These are phyloP conservation scores for Geotrichum australiense DNA, from an alignment of 1,139 yeast species.

Conservation along the genomic window DNA sequence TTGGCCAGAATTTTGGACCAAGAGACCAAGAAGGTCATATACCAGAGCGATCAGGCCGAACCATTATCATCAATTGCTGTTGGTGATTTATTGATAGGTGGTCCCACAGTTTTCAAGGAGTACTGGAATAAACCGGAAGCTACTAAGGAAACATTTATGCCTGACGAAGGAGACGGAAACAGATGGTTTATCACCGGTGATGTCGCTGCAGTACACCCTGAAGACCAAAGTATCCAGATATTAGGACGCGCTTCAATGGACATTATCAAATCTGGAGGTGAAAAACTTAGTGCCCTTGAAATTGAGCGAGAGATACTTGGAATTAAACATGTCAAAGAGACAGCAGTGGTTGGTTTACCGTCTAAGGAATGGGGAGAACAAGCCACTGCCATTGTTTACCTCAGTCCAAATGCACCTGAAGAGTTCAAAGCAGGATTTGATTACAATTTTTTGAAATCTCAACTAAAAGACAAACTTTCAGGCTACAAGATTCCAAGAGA, in stretches of 20 bases:
- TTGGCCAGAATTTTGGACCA: constrained; percentile 30
- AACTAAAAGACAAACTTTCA: constrained; percentile 26
- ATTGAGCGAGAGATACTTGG: constrained; percentile 36
- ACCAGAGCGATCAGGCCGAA: constrained; percentile 17
- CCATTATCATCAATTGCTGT: constrained; percentile 18
- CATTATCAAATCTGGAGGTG: constrained; percentile 36
- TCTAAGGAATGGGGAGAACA: constrained; percentile 35
- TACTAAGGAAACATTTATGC: constrained; percentile 28
- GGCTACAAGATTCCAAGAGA: constrained; percentile 32
- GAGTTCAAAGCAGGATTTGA: constrained; percentile 16
- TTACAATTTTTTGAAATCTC: constrained; percentile 25
- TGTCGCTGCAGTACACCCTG: constrained; percentile 31
- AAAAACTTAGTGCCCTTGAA: constrained; percentile 35
- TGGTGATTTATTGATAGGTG: constrained; percentile 33
- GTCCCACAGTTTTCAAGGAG: constrained; percentile 32
- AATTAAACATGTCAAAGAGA: constrained; percentile 29
- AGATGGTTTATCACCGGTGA: constrained; percentile 37
- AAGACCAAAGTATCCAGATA: constrained; percentile 28
- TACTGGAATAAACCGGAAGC: constrained; percentile 34
- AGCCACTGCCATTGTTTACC: constrained; percentile 33
- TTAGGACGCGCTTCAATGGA: constrained; percentile 37
- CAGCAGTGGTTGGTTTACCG: constrained; percentile 34
- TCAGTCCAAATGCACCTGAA: constrained; percentile 18
- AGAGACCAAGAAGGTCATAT: constrained; percentile 23
- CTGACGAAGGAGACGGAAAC: constrained; percentile 21